Evolutionary conservation across 2,329 filamentous ascomycete species (phyloP).

Genomic region (Talaromyces sp.): DNA sequence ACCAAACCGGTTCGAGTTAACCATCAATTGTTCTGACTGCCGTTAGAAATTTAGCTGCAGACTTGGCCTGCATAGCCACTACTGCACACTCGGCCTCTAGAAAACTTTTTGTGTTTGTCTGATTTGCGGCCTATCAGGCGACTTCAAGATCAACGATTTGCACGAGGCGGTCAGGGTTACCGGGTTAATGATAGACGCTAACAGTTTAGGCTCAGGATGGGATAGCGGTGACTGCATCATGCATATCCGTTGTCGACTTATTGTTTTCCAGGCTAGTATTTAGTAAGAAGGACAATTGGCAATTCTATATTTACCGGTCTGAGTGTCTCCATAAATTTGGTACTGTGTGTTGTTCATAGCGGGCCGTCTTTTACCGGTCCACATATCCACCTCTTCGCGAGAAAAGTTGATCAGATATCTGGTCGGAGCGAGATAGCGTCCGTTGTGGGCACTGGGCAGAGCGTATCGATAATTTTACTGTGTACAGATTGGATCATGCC

Average conservation of each 20-base stretch:
- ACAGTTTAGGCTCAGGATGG: not conserved
- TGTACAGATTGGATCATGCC: not conserved
- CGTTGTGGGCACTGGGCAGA: constrained; percentile 7
- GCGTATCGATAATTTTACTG: not conserved
- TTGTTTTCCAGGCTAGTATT: not conserved
- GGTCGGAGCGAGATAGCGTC: constrained; percentile 13
- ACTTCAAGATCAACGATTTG: not conserved
- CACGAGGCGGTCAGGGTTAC: constrained; percentile 16
- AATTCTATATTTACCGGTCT: not conserved
- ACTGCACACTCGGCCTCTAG: not conserved
- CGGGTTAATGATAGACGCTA: constrained; percentile 16
- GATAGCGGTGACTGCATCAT: constrained; percentile 13
- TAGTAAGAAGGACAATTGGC: not conserved
- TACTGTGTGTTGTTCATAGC: not conserved
- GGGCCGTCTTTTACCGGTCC: not conserved
- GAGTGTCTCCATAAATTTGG: not conserved
- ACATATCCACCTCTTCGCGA: not conserved
- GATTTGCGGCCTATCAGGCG: constrained; percentile 6
- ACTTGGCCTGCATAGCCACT: not conserved
- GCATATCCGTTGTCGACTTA: not conserved
- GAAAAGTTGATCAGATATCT: constrained; percentile 1
- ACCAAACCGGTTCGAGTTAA: not conserved
- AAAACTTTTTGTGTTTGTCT: not conserved
- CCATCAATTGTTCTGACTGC: not conserved
- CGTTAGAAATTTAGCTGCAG: constrained; percentile 1